These are phyloP conservation scores for Filobasidium wieringae DNA, from an alignment of 768 basidiomycete species.

Conservation along the genomic window DNA sequence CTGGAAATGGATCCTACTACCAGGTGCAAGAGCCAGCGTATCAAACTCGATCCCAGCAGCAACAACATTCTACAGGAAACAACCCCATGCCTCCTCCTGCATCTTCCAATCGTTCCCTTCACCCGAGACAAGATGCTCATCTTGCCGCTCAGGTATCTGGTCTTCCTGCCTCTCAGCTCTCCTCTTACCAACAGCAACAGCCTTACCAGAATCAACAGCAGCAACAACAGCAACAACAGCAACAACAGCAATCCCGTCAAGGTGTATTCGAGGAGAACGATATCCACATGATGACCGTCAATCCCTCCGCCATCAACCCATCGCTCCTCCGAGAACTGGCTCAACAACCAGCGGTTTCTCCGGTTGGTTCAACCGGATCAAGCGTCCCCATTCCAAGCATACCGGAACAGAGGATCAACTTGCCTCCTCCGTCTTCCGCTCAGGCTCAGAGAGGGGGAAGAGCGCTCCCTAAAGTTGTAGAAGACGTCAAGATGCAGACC, in stretches of 20 bases:
- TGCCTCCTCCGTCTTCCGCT: constrained; percentile 13
- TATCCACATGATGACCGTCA: constrained; percentile 70
- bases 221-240: no score
- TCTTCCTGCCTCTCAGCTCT: no score
- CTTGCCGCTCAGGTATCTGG: not conserved
- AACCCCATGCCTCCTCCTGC: not conserved
- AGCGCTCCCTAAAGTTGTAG: not conserved
- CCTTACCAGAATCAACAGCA: no score
- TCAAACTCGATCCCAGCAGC: not conserved
- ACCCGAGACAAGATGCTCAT: not conserved
- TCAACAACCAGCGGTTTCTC: not conserved
- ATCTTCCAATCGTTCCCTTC: not conserved
- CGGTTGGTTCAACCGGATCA: not conserved
- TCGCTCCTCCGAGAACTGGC: constrained; percentile 30
- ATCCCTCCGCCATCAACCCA: constrained; percentile 34
- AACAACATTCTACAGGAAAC: not conserved
- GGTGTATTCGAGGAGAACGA: constrained; percentile 38
- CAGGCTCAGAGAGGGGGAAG: constrained; percentile 14
- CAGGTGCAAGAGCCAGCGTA: no score
- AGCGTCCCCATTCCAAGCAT: constrained; percentile 13
- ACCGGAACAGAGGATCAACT: constrained; percentile 7
- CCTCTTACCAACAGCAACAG: no score
- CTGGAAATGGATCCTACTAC: not conserved
- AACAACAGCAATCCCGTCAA: no score
- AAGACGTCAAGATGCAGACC: constrained; percentile 37